Conservation (phyloP, 2,329 filamentous ascomycete genomes). For the Botrytis porri region DNA sequence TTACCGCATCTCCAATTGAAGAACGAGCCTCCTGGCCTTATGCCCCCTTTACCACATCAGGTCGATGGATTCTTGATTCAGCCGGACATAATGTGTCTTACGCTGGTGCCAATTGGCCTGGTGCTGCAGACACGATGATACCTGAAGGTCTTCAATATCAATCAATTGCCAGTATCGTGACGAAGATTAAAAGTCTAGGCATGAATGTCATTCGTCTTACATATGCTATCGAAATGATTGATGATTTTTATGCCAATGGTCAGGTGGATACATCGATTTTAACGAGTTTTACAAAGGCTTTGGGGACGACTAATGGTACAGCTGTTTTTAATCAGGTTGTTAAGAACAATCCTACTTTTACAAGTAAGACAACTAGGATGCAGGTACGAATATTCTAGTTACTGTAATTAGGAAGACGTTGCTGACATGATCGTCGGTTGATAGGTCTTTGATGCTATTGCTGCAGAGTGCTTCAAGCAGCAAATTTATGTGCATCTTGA, state of each 20-base stretch:
- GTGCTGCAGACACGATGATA: constrained; percentile 60
- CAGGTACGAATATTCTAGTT: constrained; percentile 34
- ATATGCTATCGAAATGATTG: constrained; percentile 63
- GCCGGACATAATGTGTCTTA: constrained; percentile 45
- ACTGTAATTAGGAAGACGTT: neutral
- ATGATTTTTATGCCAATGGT: constrained; percentile 50
- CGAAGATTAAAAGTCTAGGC: constrained; percentile 53
- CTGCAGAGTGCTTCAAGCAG: constrained; percentile 53
- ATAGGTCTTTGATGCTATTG: constrained; percentile 59
- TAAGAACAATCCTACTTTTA: constrained; percentile 56
- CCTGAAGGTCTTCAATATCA: constrained; percentile 63
- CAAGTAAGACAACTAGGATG: constrained; percentile 51
- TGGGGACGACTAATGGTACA: constrained; percentile 53
- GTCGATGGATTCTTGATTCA: constrained; percentile 28
- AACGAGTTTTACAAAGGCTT: constrained; percentile 45
- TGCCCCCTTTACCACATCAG: constrained; percentile 14
- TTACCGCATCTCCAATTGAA: neutral
- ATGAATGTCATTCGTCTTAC: constrained; percentile 63
- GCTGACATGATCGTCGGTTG: neutral
- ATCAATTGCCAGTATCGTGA: constrained; percentile 53
- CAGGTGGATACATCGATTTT: constrained; percentile 47
- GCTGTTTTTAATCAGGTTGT: constrained; percentile 51
- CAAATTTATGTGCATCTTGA: constrained; percentile 58
- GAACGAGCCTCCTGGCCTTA: constrained; percentile 13
- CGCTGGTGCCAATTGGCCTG: constrained; percentile 61